Evolutionary conservation across 208 protist genomes (phyloP).

Genomic region (Leishmania lainsoni): DNA sequence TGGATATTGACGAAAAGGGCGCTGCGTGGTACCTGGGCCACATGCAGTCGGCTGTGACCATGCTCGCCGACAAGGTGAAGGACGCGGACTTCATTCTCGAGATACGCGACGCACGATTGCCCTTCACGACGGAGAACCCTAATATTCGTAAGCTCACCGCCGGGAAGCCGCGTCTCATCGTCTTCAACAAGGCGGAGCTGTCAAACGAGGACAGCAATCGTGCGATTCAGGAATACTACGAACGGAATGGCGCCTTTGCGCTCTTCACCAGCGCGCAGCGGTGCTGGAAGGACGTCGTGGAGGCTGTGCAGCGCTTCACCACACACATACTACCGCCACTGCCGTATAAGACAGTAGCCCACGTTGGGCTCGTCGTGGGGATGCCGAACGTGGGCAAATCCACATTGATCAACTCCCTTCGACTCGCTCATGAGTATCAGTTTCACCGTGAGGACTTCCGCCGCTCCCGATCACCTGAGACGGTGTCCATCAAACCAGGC

Average conservation of each 20-base stretch:
- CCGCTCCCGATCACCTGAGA: constrained; percentile 74
- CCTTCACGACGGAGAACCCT: constrained; percentile 88
- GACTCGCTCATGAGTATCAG: constrained; percentile 90
- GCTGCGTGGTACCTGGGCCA: constrained; percentile 90
- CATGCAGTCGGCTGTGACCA: constrained; percentile 71
- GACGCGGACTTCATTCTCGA: constrained; percentile 92
- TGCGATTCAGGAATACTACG: constrained; percentile 82
- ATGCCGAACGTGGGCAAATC: constrained; percentile 97
- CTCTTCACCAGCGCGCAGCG: constrained; percentile 86
- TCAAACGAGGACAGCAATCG: constrained; percentile 87
- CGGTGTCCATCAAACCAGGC: constrained; percentile 79
- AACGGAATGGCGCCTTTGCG: constrained; percentile 60
- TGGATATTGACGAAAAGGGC: constrained; percentile 87
- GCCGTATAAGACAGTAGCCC: constrained; percentile 69
- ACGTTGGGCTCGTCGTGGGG: constrained; percentile 90
- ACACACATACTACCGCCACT: constrained; percentile 69
- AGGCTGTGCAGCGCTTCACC: constrained; percentile 81
- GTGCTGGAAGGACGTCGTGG: constrained; percentile 79
- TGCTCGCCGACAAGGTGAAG: constrained; percentile 73
- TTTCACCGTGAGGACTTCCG: constrained; percentile 89
- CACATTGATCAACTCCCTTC: constrained; percentile 93
- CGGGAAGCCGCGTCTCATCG: constrained; percentile 75
- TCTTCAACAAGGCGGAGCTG: constrained; percentile 94
- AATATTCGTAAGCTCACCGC: constrained; percentile 64
- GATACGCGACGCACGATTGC: constrained; percentile 91